Conservation (phyloP, 2,329 filamentous ascomycete species). For the Penicillium sp. region DNA sequence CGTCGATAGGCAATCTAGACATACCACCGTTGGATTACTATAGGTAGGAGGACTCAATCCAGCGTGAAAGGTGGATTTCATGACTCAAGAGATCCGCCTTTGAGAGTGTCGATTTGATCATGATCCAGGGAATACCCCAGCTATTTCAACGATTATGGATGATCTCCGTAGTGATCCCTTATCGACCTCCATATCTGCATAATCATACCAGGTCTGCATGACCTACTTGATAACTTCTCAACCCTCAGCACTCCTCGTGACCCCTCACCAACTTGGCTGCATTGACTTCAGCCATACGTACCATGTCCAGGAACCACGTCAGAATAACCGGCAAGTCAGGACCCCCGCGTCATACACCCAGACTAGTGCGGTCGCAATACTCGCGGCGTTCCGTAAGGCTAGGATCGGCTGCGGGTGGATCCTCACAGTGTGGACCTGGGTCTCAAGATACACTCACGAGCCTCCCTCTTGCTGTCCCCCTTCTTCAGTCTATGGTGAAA, state of each 20-base stretch:
- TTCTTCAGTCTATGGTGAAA: neutral
- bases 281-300: neutral
- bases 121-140: neutral
- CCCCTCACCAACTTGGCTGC: neutral
- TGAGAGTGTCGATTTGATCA: neutral
- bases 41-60: neutral
- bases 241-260: conserved; percentile 2
- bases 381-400: conserved; percentile 2
- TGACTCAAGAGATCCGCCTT: neutral
- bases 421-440: neutral
- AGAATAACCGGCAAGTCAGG: neutral
- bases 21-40: neutral
- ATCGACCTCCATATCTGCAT: neutral
- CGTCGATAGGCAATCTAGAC: neutral
- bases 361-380: neutral
- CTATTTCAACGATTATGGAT: neutral
- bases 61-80: neutral
- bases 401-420: conserved; percentile 9
- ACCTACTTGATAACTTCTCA: neutral
- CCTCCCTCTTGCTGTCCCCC: neutral
- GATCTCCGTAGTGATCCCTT: neutral
- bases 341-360: conserved; percentile 4
- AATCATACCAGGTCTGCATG: neutral
- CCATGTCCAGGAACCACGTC: conserved; percentile 6
- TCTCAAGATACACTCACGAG: neutral